These are phyloP conservation scores for Protomyces inundatus DNA, from an alignment of 1,139 yeast genomes.

Conservation along the genomic window DNA sequence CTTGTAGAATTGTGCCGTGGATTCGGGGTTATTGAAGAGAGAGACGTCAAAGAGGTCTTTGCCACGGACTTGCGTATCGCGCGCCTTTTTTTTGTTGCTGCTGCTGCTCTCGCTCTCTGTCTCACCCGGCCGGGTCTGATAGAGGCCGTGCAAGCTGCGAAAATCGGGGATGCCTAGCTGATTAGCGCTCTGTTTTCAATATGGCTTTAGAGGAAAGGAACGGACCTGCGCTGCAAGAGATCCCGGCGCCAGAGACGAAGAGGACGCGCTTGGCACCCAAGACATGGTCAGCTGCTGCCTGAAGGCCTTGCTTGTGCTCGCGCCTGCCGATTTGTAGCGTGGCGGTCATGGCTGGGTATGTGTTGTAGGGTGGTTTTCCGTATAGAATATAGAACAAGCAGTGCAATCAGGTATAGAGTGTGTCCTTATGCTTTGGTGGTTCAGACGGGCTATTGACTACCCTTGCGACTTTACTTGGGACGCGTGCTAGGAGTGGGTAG, in stretches of 20 bases:
- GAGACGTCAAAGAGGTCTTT: constrained; percentile 86
- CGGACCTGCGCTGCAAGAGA: constrained; percentile 87
- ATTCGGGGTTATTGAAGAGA: constrained; percentile 61
- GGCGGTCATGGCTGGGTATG: not conserved
- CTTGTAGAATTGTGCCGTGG: constrained; percentile 66
- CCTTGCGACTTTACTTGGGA: no score
- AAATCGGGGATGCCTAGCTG: constrained; percentile 50
- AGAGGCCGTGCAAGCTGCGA: constrained; percentile 76
- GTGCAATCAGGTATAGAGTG: not conserved
- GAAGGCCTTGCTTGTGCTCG: constrained; percentile 7
- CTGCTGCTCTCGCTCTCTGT: constrained; percentile 33
- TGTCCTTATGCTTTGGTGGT: no score
- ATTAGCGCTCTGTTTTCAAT: not conserved
- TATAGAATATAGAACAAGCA: not conserved
- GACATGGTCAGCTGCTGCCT: constrained; percentile 19
- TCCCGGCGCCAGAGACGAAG: constrained; percentile 69
- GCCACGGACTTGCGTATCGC: constrained; percentile 54
- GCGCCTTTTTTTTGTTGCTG: constrained; percentile 49
- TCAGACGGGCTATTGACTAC: no score
- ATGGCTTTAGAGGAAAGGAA: not conserved
- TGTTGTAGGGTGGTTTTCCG: no score
- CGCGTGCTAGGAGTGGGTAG: no score
- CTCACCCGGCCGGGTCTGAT: constrained; percentile 42
- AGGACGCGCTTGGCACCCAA: constrained; percentile 44
- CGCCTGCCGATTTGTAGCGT: not conserved